A percentile compares a stretch with the other conserved stretches of the same genome.
Evolutionary conservation across 495 filamentous ascomycete species (phyloP).

Genomic region (Penicillium pancosmium): DNA sequence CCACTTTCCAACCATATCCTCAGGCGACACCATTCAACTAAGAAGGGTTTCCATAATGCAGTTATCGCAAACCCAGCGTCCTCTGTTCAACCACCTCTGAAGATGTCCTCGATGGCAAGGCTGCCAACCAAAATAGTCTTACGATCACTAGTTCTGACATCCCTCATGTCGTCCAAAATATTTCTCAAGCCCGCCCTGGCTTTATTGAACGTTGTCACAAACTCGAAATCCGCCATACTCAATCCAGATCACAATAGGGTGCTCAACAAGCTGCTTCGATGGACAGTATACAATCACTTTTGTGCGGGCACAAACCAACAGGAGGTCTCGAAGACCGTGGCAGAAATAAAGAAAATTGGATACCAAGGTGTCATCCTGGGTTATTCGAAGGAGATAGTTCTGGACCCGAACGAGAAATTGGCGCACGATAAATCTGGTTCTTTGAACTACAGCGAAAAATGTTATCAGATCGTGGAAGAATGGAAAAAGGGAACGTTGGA

Average conservation of each 20-base stretch:
- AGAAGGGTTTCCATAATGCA: conserved; percentile 21
- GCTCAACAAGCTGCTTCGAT: conserved; percentile 63
- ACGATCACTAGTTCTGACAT: conserved; percentile 73
- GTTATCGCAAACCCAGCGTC: conserved; percentile 3
- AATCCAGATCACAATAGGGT: conserved; percentile 62
- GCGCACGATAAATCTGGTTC: conserved; percentile 17
- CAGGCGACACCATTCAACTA: conserved; percentile 24
- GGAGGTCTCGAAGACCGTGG: conserved; percentile 64
- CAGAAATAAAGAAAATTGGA: conserved; percentile 64
- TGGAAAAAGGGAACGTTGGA: conserved; percentile 73
- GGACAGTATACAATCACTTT: conserved; percentile 84
- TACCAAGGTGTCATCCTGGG: conserved; percentile 80
- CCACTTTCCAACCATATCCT: neutral
- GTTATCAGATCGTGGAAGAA: conserved; percentile 56
- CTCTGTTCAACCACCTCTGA: conserved; percentile 11
- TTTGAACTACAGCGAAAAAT: conserved; percentile 22
- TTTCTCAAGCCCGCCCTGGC: conserved; percentile 66
- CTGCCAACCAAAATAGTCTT: conserved; percentile 70
- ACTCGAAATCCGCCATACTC: conserved; percentile 59
- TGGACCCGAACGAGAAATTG: conserved; percentile 50
- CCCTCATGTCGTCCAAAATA: conserved; percentile 71
- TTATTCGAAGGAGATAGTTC: conserved; percentile 75
- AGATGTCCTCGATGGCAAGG: conserved; percentile 58
- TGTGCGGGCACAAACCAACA: conserved; percentile 71
- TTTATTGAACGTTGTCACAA: conserved; percentile 63